phyloP scores from a whole-genome alignment of 768 basidiomycete genomes.

The Hericium alpestre region DNA sequence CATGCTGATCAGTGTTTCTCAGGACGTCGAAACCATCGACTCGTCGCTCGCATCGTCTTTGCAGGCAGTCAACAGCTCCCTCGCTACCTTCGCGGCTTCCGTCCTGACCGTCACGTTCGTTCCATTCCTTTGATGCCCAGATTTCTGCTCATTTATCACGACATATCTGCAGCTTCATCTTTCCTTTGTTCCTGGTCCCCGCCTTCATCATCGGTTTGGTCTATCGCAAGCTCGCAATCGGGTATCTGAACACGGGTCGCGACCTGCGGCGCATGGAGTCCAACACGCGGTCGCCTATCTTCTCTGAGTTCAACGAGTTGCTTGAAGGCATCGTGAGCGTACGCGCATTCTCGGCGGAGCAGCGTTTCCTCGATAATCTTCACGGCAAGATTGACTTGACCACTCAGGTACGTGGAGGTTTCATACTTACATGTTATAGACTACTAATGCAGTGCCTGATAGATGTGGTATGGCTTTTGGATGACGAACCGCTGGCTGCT shows the following conservation, averaged over 20 bases:
- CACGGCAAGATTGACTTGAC: slow-evolving; percentile 67
- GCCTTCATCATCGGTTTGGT: slow-evolving; percentile 61
- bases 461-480: slow-evolving; percentile 86
- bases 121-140: background rate
- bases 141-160: slow-evolving; percentile 13
- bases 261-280: slow-evolving; percentile 88
- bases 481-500: slow-evolving; percentile 85
- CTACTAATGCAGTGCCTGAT: background rate
- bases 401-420: slow-evolving; percentile 42
- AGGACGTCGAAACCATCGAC: slow-evolving; percentile 85
- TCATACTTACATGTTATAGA: background rate
- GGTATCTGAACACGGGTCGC: slow-evolving; percentile 70
- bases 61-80: slow-evolving; percentile 65
- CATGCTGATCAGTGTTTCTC: too few relatives aligned
- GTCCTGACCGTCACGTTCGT: slow-evolving; percentile 62
- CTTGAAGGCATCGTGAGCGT: slow-evolving; percentile 89
- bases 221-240: slow-evolving; percentile 60
- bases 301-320: slow-evolving; percentile 72
- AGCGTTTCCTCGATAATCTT: slow-evolving; percentile 62
- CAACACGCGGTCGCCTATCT: slow-evolving; percentile 75
- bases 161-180: slow-evolving; percentile 38
- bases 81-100: slow-evolving; percentile 70
- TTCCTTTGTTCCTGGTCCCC: slow-evolving; percentile 77
- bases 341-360: slow-evolving; percentile 80
- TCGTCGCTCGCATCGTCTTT: slow-evolving; percentile 55